These are phyloP conservation scores for Sclerotinia subarctica DNA, from an alignment of 2,329 filamentous ascomycete species.

Conservation along the genomic window DNA sequence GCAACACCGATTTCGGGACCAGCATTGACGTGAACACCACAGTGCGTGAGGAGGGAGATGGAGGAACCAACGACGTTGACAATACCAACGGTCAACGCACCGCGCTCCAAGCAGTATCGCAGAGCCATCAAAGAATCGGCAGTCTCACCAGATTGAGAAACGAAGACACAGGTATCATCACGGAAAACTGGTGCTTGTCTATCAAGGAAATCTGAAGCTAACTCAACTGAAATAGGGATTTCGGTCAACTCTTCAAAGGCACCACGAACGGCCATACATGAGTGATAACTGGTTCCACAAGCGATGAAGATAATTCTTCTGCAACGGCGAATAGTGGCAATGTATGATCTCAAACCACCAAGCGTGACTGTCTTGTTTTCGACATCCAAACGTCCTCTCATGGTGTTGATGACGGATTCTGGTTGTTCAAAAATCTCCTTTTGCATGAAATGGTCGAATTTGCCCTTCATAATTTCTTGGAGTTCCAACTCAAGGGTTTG, in stretches of 20 bases:
- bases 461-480: constrained; percentile 99
- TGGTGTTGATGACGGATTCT: constrained; percentile 98
- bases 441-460: constrained; percentile 99
- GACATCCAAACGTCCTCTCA: constrained; percentile 95
- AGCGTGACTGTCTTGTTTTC: constrained; percentile 94
- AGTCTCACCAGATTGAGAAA: constrained; percentile 98
- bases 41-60: constrained; percentile 98
- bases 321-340: constrained; percentile 93
- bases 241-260: constrained; percentile 97
- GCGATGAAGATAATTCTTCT: constrained; percentile 98
- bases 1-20: constrained; percentile 98
- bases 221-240: constrained; percentile 94
- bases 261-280: constrained; percentile 98
- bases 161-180: constrained; percentile 98
- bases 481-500: constrained; percentile 98
- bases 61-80: constrained; percentile 98
- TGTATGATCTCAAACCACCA: constrained; percentile 93
- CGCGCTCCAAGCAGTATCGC: constrained; percentile 95
- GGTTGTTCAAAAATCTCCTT: constrained; percentile 99
- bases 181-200: constrained; percentile 96
- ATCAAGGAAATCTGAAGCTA: constrained; percentile 97
- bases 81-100: constrained; percentile 93
- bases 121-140: constrained; percentile 96
- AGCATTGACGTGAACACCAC: constrained; percentile 99
- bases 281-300: constrained; percentile 97